Conservation (phyloP, 257 asterid genomes). For the Forsythia suspensa region DNA sequence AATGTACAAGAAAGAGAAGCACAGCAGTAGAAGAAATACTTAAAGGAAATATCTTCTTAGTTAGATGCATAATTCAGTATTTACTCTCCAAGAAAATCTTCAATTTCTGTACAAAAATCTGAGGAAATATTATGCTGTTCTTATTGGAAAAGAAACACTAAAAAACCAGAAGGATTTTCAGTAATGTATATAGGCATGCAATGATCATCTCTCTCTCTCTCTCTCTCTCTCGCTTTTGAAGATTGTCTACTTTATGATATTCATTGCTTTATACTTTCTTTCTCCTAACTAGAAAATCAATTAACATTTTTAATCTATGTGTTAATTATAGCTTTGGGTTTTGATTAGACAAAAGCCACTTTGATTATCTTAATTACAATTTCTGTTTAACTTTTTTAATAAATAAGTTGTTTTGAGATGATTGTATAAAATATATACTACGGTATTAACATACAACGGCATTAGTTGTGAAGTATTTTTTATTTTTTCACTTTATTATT, state of each 20-base stretch:
- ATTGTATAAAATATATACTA: too few relatives aligned
- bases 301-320: not conserved
- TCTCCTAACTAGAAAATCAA: not conserved
- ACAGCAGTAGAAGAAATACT: slow-evolving; percentile 19
- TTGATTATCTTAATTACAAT: not conserved
- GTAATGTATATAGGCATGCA: slow-evolving; percentile 15
- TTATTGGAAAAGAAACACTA: not conserved
- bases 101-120: not conserved
- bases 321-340: not conserved
- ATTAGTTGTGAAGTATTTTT: too few relatives aligned
- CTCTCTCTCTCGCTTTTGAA: slow-evolving; percentile 8
- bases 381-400: not conserved
- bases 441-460: too few relatives aligned
- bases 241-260: slow-evolving; percentile 17
- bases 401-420: not conserved
- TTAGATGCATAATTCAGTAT: slow-evolving; percentile 18
- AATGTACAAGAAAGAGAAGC: slow-evolving; percentile 26
- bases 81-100: not conserved
- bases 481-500: too few relatives aligned
- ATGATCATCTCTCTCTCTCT: slow-evolving; percentile 30
- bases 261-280: not conserved
- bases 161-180: not conserved
- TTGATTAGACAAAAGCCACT: not conserved
- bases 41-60: slow-evolving; percentile 12
- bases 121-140: not conserved